Base-by-base conservation (phyloP, 2,329 filamentous ascomycete genomes). In the Tolypocladium capitatum region DNA sequence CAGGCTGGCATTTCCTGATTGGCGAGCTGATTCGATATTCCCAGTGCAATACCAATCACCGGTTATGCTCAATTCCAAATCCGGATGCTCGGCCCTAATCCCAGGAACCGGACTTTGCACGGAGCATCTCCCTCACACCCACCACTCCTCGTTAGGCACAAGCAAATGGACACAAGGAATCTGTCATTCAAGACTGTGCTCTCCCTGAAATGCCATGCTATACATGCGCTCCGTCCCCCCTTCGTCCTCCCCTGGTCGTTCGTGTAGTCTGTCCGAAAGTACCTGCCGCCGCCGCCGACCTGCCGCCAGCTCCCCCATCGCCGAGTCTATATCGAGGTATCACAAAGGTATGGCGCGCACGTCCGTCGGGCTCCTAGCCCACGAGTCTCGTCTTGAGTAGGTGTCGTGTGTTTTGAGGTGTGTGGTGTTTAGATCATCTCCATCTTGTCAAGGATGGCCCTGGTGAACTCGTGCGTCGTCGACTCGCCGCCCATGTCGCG, bases 401-500 rank as follows among this genome's bases (percentile, higher is more conserved):
- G 24, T 42, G 27, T 42, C 38, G 38, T 42, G n/a, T n/a, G n/a
- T 8, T 28, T 28, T n/a, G 21, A n/a, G 21, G 21, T 14, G 13
- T n/a, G 38, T 28, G 16, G 38, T 28, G 16, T 42, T 77, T 78
- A 84, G 66, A 82, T 61, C 58, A 74, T 71, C 76, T 97, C 91
- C 89, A 98, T 94, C 78, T 92, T 87, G 74, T 90, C 81, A 63
- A 98, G 78, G 63, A 98, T 86, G 60, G 92, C 90, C 61, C 84
- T 78, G 61, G 92, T 97, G 75, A 97, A 98, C 68, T 97, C 83
- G 71, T 96, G 82, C 54, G 91, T 98, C 60, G 85, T 88, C 63
- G 81, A 81, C 56, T 83, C 73, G 66, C 92, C 92, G 64, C 91
- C 91, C 92, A 98, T 96, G 65, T 98, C 92, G 61, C 85, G 84